These are phyloP conservation scores for Pseudogymnoascus sp. DNA, from an alignment of 2,329 filamentous ascomycete species.

Conservation along the genomic window DNA sequence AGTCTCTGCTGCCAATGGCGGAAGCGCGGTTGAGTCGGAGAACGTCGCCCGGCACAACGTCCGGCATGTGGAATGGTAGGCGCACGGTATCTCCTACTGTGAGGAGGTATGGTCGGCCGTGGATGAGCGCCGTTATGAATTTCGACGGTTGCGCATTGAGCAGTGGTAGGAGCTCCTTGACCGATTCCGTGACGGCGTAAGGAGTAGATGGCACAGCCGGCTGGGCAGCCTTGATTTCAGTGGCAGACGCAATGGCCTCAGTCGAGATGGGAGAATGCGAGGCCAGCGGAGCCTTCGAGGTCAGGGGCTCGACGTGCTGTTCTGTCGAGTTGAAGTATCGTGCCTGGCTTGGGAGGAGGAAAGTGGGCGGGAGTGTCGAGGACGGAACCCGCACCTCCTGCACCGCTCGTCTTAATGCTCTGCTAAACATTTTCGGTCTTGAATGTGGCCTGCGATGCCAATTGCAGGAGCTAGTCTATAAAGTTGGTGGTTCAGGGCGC, in stretches of 20 bases:
- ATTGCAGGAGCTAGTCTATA: neutral
- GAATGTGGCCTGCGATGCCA: slow-evolving; percentile 5
- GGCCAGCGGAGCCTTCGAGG: slow-evolving; percentile 16
- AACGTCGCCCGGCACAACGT: slow-evolving; percentile 71
- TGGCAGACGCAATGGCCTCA: slow-evolving; percentile 1
- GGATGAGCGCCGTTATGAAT: slow-evolving; percentile 75
- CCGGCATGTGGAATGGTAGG: slow-evolving; percentile 72
- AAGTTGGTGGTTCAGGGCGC: slow-evolving; percentile 4
- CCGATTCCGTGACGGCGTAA: slow-evolving; percentile 42
- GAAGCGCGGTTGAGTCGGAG: slow-evolving; percentile 82
- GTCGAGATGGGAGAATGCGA: slow-evolving; percentile 9
- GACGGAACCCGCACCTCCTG: slow-evolving; percentile 47
- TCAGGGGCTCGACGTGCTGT: slow-evolving; percentile 38
- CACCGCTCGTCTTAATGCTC: slow-evolving; percentile 56
- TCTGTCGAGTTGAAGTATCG: slow-evolving; percentile 43
- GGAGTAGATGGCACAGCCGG: slow-evolving; percentile 22
- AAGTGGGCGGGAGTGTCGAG: slow-evolving; percentile 39
- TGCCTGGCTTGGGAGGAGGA: slow-evolving; percentile 40
- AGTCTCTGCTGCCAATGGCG: slow-evolving; percentile 78
- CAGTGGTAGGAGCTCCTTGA: slow-evolving; percentile 59
- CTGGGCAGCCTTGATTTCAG: slow-evolving; percentile 12
- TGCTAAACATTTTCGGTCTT: slow-evolving; percentile 27
- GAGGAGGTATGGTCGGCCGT: slow-evolving; percentile 72
- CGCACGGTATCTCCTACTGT: slow-evolving; percentile 68
- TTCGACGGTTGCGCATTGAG: slow-evolving; percentile 66